phyloP scores from a whole-genome alignment of 2,329 filamentous ascomycete genomes.

The Beauveria sp. region DNA sequence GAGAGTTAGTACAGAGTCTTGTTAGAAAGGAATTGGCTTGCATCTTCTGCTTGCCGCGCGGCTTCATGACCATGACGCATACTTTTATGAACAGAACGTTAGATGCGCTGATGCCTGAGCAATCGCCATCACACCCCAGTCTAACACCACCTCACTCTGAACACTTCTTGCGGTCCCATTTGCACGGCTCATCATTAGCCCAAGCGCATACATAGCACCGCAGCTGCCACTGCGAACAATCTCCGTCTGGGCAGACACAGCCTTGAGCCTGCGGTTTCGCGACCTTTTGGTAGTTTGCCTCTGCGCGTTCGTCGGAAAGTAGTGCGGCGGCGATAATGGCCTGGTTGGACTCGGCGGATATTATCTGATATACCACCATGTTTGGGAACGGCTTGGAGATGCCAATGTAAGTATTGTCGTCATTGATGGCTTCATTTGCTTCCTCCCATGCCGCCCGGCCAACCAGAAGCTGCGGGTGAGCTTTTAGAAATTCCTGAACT shows the following conservation, averaged over 20 bases:
- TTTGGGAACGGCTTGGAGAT: neutral
- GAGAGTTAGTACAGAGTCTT: too few relatives aligned
- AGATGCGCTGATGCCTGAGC: too few relatives aligned
- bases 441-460: neutral
- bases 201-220: neutral
- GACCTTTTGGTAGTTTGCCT: neutral
- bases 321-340: neutral
- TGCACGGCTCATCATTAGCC: neutral
- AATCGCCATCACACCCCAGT: neutral
- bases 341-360: neutral
- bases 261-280: neutral
- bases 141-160: neutral
- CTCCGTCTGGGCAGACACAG: neutral
- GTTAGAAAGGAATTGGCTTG: too few relatives aligned
- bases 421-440: neutral
- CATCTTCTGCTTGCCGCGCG: too few relatives aligned
- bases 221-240: neutral
- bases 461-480: neutral
- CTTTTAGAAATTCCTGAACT: neutral
- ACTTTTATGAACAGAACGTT: too few relatives aligned
- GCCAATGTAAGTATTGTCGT: neutral
- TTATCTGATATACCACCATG: neutral
- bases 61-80: too few relatives aligned
- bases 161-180: neutral
- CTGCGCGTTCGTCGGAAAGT: neutral